Percentiles rank a stretch among this genome's conserved stretches.
Evolutionary conservation across 2,329 filamentous ascomycete genomes (phyloP).

Genomic region (Eutypa lata): DNA sequence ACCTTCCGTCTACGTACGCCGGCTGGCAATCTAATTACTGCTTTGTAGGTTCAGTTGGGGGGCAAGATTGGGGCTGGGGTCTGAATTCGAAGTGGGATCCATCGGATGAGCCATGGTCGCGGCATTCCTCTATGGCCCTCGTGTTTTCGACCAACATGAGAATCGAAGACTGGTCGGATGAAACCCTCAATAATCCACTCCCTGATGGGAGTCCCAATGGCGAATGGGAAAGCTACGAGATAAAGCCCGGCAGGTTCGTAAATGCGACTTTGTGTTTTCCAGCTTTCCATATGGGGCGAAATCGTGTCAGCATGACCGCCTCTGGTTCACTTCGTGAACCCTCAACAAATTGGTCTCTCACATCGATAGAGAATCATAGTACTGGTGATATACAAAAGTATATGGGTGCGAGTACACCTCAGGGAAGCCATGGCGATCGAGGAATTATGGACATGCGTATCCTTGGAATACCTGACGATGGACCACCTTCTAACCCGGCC

Average conservation of each 20-base stretch:
- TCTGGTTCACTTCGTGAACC: constrained; percentile 4
- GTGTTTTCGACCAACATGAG: no score
- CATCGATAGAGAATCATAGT: neutral
- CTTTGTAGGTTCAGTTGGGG: no score
- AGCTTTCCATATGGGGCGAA: constrained; percentile 1
- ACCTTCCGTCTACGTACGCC: no score
- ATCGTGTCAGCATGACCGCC: constrained; percentile 4
- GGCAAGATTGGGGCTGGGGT: no score
- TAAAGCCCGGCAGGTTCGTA: neutral
- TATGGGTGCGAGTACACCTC: constrained; percentile 1
- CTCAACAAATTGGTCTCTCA: neutral
- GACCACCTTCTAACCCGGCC: neutral
- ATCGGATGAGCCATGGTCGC: no score
- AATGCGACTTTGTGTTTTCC: constrained; percentile 12
- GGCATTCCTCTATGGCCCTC: no score
- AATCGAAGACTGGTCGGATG: no score
- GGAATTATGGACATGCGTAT: constrained; percentile 4
- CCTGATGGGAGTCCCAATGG: no score
- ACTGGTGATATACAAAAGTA: neutral
- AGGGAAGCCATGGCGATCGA: neutral
- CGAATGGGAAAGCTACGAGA: constrained; percentile 12
- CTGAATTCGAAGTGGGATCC: no score
- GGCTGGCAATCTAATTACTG: no score
- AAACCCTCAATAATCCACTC: no score
- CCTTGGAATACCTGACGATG: constrained; percentile 1